Base-by-base conservation (phyloP, 495 filamentous ascomycete species). In the Cudoniella acicularis region DNA sequence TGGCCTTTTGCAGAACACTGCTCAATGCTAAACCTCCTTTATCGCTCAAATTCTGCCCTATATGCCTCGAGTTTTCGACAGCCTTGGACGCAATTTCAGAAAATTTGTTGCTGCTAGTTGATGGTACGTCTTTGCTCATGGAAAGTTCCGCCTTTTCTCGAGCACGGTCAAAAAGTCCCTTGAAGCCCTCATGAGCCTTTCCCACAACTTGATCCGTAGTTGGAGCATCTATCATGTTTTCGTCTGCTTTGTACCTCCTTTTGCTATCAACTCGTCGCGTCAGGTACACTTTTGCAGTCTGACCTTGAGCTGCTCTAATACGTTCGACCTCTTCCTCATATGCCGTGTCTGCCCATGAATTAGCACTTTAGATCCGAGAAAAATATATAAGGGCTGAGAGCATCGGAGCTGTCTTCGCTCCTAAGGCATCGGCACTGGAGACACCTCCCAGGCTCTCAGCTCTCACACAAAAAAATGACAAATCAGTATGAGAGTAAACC, bases 281-380 rank as follows among this genome's bases (percentile, higher is more conserved):
- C 17, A 66, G 49, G 49, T 69, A 69, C 17, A 69, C 49, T 17
- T 57, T 69, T 1, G 64, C 60, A 25, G 25, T 47, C 16, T 61
- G 43, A 21, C 66, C 66, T 49, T 69, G 63, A 17, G 63, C 52
- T 2, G 49, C 50, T 20, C 64, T 48, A 65, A 96, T 95, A 10
- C 87, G 83, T 54, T 88, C 82, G 10, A 96, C 80, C 75, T 96
- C 90, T 49, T 84, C 76, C 42, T 87, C 82, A 64, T 96, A 98
- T 2, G 93, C 93, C 0, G 79, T 83, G 62, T 96, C n/a, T n/a
- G n/a, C n/a, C n/a, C n/a, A n/a, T n/a, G n/a, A n/a, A n/a, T n/a
- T n/a, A n/a, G n/a, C n/a, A n/a, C n/a, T n/a, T n/a, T n/a, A n/a
- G n/a, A n/a, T n/a, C n/a, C n/a, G n/a, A n/a, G n/a, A n/a, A n/a